Evolutionary conservation across 768 basidiomycete genomes (phyloP), one percentile per base, ranked within the genome.

Genomic region (Nidula microcarpa): DNA sequence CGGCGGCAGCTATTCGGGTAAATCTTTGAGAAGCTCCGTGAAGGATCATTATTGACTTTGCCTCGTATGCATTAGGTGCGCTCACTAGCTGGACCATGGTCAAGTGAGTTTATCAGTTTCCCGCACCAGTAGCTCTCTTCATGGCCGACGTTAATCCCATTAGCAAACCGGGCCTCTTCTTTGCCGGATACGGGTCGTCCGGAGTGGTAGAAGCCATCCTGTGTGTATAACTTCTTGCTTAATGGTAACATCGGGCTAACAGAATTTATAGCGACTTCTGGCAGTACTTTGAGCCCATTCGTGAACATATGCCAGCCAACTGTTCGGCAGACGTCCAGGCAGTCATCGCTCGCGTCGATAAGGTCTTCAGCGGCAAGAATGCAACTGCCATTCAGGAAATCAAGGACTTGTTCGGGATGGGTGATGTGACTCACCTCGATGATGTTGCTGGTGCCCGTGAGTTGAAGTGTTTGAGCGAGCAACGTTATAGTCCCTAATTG

Each of bases 211-310:
- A 87, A 63, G 78, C 83, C 8, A 84, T 83, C 57, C 58, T 75
- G 75, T 75, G 49, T 51, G 77, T 34, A 16, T 41, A 23, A 23
- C 23, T 23, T 23, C 23, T 23, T 4, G 23, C 23, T 23, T 23
- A 23, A 23, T 23, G 4, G 23, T 23, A 4, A 23, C 58, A 23
- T 23, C 4, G 23, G 4, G 23, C 23, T 23, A 23, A 23, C 16
- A 3, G 8, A 10, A 10, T 49, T 23, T 34, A 33, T 9, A 79
- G 79, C 13, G 73, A 86, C 62, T 86, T 81, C 61, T 87, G 85
- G 85, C 73, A 71, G 55, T 91, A 89, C 60, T 89, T 86, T 64
- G 86, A 87, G 54, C 87, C 86, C 11, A 80, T 87, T 57, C 80
- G 80, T 14, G 72, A 79, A 57, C 69, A 80, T 60, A 88, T 88